Evolutionary conservation across 768 basidiomycete species (phyloP), one percentile per base, ranked within the genome.

Genomic region (Hemileccinum impolitum): DNA sequence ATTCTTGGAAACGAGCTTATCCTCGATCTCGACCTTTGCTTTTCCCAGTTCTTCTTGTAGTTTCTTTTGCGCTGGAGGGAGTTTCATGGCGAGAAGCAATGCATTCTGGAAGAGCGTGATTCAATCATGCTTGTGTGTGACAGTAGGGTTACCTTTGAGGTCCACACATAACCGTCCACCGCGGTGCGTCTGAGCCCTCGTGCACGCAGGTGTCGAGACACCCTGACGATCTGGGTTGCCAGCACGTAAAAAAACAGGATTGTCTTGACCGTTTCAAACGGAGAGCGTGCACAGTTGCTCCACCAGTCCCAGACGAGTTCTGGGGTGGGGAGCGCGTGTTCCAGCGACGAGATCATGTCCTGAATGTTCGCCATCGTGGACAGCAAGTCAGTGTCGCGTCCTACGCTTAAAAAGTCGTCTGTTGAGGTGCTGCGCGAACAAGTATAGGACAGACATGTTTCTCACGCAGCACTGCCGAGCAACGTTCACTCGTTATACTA

Each of bases 11-110:
- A 91, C 70, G 35, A 94, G 76, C 52, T 79, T 80, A 55, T 71
- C 71, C 61, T 88, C 83, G 39, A 94, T 82, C 34, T 83, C 79
- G 11, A 73, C 65, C 52, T 75, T 81, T 4, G 85, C 85, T 53
- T 81, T 74, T 41, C 67, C 75, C 73, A 94, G 76, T 60, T 90
- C 81, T 1, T 62, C 48, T 13, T 79, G 74, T 21, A 93, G 79
- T 50, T 82, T 84, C 57, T 72, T 68, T 52, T 74, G 76, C 26
- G 77, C 76, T 0, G 79, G 61, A 2, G 91, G 91, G 15, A 88
- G 56, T 21, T 79, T 78, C 36, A 92, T 69, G 1, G 76, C 68
- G 2, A 91, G 70, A 3, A 76, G 70, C 15, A 91, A 62, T 1
- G 76, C 66, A 59, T 72, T 71, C 85, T 89, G 52, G 10, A 31